Evolutionary conservation across 2,329 filamentous ascomycete species (phyloP).

Genomic region (Ophiognomonia clavigignenti-juglandacearum): DNA sequence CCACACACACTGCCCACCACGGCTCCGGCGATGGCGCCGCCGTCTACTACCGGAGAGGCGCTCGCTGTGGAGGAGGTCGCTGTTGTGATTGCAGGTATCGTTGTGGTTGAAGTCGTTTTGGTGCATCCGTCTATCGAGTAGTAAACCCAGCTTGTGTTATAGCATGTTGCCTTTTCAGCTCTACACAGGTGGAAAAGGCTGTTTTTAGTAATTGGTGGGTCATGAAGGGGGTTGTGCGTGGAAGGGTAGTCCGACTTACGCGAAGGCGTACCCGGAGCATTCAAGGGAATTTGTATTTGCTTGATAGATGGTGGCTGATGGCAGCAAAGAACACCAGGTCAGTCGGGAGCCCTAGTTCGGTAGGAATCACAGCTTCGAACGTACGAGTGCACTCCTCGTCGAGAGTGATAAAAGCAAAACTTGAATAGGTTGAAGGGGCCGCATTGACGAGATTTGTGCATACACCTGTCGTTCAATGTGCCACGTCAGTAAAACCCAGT

Average conservation of each 20-base stretch:
- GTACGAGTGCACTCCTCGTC: conserved; percentile 6
- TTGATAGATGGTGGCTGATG: conserved; percentile 6
- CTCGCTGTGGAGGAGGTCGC: background rate
- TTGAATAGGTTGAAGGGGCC: background rate
- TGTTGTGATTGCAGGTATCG: background rate
- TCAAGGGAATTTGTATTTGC: background rate
- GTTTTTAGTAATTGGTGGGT: too few species aligned
- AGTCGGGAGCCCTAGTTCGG: background rate
- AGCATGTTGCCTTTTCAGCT: background rate
- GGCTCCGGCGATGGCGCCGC: conserved; percentile 5
- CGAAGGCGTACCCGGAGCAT: conserved; percentile 1
- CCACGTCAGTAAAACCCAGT: background rate
- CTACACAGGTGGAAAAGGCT: too few species aligned
- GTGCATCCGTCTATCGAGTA: conserved; percentile 8
- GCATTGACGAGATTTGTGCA: background rate
- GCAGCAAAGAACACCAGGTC: background rate
- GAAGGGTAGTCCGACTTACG: too few species aligned
- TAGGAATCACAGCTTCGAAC: background rate
- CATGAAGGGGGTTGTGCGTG: too few species aligned
- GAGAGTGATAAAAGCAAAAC: conserved; percentile 1
- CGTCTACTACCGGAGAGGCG: background rate
- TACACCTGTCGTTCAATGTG: background rate
- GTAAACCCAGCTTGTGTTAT: conserved; percentile 8
- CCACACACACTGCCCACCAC: conserved; percentile 8
- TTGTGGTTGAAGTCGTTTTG: background rate